Base-by-base conservation (phyloP, 2,329 filamentous ascomycete species). In the Ciborinia camelliae region DNA sequence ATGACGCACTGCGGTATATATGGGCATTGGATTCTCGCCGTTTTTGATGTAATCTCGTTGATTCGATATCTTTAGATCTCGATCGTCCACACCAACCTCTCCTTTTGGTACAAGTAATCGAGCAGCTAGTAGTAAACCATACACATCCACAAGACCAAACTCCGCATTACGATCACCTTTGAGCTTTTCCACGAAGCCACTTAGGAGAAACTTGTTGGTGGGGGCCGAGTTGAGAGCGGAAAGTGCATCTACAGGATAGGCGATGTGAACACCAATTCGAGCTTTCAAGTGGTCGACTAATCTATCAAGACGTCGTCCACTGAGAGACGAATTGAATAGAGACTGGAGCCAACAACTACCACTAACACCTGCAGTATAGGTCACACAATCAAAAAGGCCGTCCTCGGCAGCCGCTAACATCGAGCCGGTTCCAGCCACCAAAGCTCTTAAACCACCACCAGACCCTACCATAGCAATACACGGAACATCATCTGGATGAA, bases 301-400 rank as follows among this genome's bases (percentile, higher is more conserved):
- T 45, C 81, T 84, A 28, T 82, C 80, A 70, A 96, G 85, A 67
- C 85, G 86, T 63, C 87, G 85, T 20, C 83, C 81, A 0, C 89
- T 84, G 64, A 98, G 83, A 0, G 91, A 91, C 0, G 91, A 94
- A 73, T 95, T 88, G 74, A 91, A 97, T 4, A 99, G 81, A 0
- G 90, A 83, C 75, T 98, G 94, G 7, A 98, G 82, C 95, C 95
- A 99, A 76, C 95, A 98, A 68, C 91, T 96, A 0, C 95, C 95
- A 74, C 92, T 97, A 57, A 99, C 95, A 1, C 95, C 95, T 6
- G 94, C 92, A 0, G 92, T 96, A 73, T 99, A 99, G 1, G 93
- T 98, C 14, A 91, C 84, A 75, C 95, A 98, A 77, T 97, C 93
- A 75, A 97, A 96, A 0, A 99, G 80, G 0, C 95, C 95, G 65